Conservation (phyloP, 768 basidiomycete species). For the Hygrocybe punicea region DNA sequence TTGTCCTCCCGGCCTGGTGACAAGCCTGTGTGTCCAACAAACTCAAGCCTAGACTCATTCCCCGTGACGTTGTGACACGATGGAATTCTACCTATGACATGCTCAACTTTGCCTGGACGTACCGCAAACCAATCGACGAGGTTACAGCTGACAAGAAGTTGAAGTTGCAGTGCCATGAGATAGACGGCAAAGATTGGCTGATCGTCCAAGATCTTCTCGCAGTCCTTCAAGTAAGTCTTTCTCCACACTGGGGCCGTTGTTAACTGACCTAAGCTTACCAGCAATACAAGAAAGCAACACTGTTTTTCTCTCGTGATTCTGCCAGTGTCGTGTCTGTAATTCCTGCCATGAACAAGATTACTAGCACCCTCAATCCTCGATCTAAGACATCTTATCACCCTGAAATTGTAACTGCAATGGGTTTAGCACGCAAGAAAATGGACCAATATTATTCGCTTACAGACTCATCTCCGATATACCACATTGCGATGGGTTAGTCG, state of each 20-base stretch:
- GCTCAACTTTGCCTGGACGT: slow-evolving; percentile 25
- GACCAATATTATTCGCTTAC: slow-evolving; percentile 7
- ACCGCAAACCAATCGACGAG: slow-evolving; percentile 23
- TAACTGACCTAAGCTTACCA: slow-evolving; percentile 5
- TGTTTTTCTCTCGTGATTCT: slow-evolving; percentile 20
- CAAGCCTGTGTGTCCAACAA: slow-evolving; percentile 5
- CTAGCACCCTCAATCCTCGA: slow-evolving; percentile 13
- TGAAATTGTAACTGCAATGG: slow-evolving; percentile 14
- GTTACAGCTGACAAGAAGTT: slow-evolving; percentile 15
- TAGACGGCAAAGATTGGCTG: slow-evolving; percentile 23
- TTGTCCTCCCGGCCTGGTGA: slow-evolving; percentile 29
- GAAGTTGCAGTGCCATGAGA: slow-evolving; percentile 13
- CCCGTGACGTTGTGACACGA: too few species aligned
- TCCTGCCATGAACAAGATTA: slow-evolving; percentile 33
- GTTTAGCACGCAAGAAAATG: slow-evolving; percentile 18
- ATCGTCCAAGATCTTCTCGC: slow-evolving; percentile 22
- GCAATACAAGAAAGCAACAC: slow-evolving; percentile 25
- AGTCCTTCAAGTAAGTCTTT: slow-evolving; percentile 19
- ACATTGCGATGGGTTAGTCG: slow-evolving; percentile 23
- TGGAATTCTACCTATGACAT: slow-evolving; percentile 6
- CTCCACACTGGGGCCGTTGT: not conserved
- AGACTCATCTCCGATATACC: slow-evolving; percentile 18
- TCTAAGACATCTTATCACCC: not conserved
- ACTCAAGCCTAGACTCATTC: slow-evolving; percentile 5
- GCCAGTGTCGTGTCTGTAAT: slow-evolving; percentile 27